Evolutionary conservation across 2,329 filamentous ascomycete genomes (phyloP).

Genomic region (Colletotrichum liriopes): DNA sequence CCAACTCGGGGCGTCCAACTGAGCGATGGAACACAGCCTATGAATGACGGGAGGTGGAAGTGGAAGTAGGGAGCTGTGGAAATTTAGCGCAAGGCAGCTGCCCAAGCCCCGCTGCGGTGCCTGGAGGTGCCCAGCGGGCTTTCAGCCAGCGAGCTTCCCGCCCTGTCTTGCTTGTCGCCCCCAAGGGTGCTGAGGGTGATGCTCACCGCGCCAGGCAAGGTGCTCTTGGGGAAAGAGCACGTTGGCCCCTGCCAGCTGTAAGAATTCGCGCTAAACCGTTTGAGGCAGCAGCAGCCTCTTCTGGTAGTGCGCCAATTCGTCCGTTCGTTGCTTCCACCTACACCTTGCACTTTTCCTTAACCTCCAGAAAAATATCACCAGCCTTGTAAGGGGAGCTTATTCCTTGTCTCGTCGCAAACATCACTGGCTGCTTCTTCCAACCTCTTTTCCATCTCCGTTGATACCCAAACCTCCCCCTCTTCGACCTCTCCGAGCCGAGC

Average conservation of each 20-base stretch:
- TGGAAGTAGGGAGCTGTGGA: constrained; percentile 15
- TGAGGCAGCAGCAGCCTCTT: constrained; percentile 36
- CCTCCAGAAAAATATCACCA: constrained; percentile 46
- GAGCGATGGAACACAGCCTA: constrained; percentile 1
- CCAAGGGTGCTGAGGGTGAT: not conserved
- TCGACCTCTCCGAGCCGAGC: constrained; percentile 37
- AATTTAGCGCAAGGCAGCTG: constrained; percentile 33
- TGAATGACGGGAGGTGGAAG: not conserved
- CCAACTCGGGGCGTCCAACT: constrained; percentile 27
- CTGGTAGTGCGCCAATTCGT: constrained; percentile 44
- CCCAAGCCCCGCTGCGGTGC: constrained; percentile 35
- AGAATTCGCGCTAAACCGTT: constrained; percentile 31
- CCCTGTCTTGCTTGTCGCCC: constrained; percentile 6
- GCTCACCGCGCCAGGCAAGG: constrained; percentile 10
- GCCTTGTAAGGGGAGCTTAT: constrained; percentile 44
- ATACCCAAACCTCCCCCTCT: constrained; percentile 39
- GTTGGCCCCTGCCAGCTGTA: constrained; percentile 35
- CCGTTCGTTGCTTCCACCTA: constrained; percentile 42
- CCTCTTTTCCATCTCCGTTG: constrained; percentile 43
- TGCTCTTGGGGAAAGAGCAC: constrained; percentile 34
- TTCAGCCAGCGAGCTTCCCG: constrained; percentile 12
- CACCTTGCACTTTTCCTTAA: constrained; percentile 43
- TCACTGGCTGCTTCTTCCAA: constrained; percentile 38
- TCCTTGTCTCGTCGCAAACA: constrained; percentile 44
- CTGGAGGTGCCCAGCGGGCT: constrained; percentile 20